phyloP scores from a whole-genome alignment of 305 asterid species.

The Ajuga reptans region DNA sequence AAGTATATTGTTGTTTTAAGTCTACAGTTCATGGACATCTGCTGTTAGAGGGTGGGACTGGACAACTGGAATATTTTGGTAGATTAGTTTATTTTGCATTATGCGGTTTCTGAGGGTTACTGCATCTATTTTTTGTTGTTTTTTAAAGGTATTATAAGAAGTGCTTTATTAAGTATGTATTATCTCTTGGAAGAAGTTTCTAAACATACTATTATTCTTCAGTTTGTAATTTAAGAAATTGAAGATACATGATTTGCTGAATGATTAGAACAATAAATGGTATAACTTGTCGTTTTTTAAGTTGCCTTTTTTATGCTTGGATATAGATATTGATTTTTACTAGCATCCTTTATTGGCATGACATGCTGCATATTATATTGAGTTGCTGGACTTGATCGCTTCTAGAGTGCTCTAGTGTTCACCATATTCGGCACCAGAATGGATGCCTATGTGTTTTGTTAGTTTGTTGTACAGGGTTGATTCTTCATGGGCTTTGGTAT shows the following conservation, averaged over 20 bases:
- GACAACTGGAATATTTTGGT: neutral
- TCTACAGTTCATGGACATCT: neutral
- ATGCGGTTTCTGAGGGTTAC: neutral
- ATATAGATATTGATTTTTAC: neutral
- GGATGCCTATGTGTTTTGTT: neutral
- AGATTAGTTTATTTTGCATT: neutral
- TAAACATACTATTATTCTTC: neutral
- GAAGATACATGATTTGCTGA: neutral
- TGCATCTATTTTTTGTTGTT: neutral
- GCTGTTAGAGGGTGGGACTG: slow-evolving; percentile 15
- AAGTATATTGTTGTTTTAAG: neutral
- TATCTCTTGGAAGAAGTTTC: neutral
- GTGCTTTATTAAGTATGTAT: neutral
- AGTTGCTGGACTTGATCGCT: neutral
- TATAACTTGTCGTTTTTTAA: neutral
- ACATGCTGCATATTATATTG: neutral
- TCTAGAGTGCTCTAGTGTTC: neutral
- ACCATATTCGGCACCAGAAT: neutral
- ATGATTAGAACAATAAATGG: neutral
- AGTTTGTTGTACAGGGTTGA: slow-evolving; percentile 2
- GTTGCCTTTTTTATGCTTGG: slow-evolving; percentile 5
- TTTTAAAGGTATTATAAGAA: neutral
- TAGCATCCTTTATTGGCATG: slow-evolving; percentile 10
- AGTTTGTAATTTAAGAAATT: neutral
- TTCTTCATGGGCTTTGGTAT: neutral